Conservation (phyloP, 805 yeast species). For the Ogataea kodamae region DNA sequence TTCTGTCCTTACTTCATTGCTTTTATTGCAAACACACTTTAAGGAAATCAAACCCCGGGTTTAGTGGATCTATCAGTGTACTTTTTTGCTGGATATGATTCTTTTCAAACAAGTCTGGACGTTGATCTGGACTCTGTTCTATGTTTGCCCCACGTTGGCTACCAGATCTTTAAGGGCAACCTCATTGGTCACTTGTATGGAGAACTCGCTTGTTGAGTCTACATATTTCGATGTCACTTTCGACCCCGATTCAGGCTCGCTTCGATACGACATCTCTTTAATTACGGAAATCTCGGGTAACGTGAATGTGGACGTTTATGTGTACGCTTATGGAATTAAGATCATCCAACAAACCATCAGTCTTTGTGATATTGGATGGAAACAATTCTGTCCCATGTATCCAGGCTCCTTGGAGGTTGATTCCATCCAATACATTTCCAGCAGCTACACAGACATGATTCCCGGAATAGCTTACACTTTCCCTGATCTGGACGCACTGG, state of each 20-base stretch:
- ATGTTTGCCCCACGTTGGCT: constrained; percentile 2
- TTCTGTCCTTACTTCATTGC: no score
- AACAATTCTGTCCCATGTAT: constrained; percentile 84
- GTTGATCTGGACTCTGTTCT: constrained; percentile 1
- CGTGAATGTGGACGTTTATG: constrained; percentile 64
- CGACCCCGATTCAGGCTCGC: constrained; percentile 64
- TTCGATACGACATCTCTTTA: constrained; percentile 67
- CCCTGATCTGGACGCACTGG: constrained; percentile 83
- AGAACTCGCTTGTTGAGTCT: constrained; percentile 68
- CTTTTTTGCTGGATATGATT: background rate
- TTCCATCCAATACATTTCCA: constrained; percentile 57
- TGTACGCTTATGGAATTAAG: constrained; percentile 82
- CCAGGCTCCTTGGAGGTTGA: constrained; percentile 81
- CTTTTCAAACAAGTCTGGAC: background rate
- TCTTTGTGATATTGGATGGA: constrained; percentile 67
- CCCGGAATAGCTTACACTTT: constrained; percentile 86
- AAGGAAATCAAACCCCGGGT: constrained; percentile 1
- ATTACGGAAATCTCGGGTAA: constrained; percentile 64
- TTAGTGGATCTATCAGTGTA: background rate
- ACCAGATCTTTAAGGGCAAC: constrained; percentile 51
- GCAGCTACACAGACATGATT: constrained; percentile 48
- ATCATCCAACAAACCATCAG: constrained; percentile 57
- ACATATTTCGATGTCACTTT: constrained; percentile 70
- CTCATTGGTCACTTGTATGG: constrained; percentile 86
- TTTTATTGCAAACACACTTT: no score